Evolutionary conservation across 176 grass and related monocot species (phyloP).

Genomic region (Dendrocalamus sinicus): DNA sequence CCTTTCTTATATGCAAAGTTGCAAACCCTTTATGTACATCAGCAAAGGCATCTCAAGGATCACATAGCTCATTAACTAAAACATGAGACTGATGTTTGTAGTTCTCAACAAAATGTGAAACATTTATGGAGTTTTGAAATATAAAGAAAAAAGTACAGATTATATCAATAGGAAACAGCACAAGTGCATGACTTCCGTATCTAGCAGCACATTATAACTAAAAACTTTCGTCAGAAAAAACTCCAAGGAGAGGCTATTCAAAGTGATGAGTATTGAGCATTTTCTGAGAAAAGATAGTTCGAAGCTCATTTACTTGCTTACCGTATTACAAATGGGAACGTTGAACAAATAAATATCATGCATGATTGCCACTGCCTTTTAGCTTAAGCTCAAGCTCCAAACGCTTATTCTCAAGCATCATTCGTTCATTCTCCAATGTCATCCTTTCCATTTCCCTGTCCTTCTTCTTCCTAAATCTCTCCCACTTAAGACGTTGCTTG

Average conservation of each 20-base stretch:
- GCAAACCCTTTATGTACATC: neutral
- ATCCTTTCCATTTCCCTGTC: conserved; percentile 81
- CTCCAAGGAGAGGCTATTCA: neutral
- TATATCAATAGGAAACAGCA: conserved; percentile 14
- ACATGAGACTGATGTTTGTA: neutral
- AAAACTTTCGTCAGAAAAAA: neutral
- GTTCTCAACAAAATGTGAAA: conserved; percentile 21
- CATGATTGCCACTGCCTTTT: conserved; percentile 40
- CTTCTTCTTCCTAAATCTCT: conserved; percentile 76
- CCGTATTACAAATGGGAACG: conserved; percentile 3
- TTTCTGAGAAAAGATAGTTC: conserved; percentile 9
- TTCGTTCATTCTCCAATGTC: conserved; percentile 76
- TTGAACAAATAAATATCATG: conserved; percentile 45
- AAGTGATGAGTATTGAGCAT: neutral
- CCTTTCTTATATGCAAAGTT: conserved; percentile 28
- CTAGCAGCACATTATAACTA: conserved; percentile 4
- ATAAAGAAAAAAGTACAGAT: conserved; percentile 26
- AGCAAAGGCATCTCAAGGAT: neutral
- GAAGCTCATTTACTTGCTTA: conserved; percentile 37
- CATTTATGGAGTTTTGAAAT: neutral
- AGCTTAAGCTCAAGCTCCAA: conserved; percentile 62
- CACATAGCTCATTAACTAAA: neutral
- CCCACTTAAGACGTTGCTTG: conserved; percentile 77
- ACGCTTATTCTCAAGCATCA: conserved; percentile 76
- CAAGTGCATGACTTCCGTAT: neutral